A percentile compares a stretch with the other conserved stretches of the same genome.
These are phyloP conservation scores for Colletotrichum navitas DNA, from an alignment of 2,329 filamentous ascomycete genomes.

Conservation along the genomic window DNA sequence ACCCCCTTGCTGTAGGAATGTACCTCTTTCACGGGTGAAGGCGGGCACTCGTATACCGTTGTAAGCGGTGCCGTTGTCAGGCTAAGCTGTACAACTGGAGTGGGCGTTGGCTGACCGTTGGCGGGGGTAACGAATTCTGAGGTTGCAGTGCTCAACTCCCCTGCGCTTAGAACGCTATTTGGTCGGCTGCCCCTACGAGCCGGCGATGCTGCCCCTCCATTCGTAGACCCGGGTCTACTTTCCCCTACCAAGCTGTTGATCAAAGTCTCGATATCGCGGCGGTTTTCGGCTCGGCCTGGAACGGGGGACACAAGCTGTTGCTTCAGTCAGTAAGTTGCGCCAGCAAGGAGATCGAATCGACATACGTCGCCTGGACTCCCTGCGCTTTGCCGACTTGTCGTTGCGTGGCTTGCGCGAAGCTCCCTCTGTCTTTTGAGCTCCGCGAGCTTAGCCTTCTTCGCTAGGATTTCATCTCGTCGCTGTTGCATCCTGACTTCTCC, in stretches of 20 bases:
- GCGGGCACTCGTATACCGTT: conserved; percentile 84
- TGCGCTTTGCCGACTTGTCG: conserved; percentile 75
- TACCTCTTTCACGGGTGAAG: conserved; percentile 82
- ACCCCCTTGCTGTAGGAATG: conserved; percentile 98
- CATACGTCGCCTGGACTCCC: conserved; percentile 79
- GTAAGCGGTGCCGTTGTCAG: conserved; percentile 80
- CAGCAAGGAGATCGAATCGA: conserved; percentile 43
- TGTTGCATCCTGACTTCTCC: conserved; percentile 72
- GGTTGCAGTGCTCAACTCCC: conserved; percentile 82
- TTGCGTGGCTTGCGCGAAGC: conserved; percentile 81
- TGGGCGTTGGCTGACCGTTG: conserved; percentile 54
- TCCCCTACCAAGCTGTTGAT: conserved; percentile 88
- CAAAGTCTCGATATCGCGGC: conserved; percentile 84
- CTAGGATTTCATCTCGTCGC: conserved; percentile 94
- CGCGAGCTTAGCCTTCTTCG: conserved; percentile 96
- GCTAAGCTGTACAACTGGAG: conserved; percentile 67
- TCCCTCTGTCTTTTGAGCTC: conserved; percentile 95
- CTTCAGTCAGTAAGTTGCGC: conserved; percentile 26
- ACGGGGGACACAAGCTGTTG: conserved; percentile 71
- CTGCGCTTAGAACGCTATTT: conserved; percentile 86
- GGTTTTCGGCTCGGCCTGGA: conserved; percentile 75
- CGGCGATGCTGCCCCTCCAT: conserved; percentile 74
- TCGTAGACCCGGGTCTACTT: conserved; percentile 77
- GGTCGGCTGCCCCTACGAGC: conserved; percentile 79
- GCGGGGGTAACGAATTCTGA: conserved; percentile 69